phyloP scores from a whole-genome alignment of 1,284 basidiomycete species.

The Neolentinus lepideus region DNA sequence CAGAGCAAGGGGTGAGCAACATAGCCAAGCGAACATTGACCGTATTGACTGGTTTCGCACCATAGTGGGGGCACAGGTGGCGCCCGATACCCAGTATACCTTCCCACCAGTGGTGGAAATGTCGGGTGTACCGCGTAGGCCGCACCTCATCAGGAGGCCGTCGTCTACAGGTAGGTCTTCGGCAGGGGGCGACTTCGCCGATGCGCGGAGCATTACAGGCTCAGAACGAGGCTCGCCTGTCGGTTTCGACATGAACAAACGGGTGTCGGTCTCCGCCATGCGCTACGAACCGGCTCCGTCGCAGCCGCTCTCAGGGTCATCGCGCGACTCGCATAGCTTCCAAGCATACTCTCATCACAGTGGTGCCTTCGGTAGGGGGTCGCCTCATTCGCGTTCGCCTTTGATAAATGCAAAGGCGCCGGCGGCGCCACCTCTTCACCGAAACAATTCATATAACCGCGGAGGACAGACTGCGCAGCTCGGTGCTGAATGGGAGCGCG shows the following conservation, averaged over 20 bases:
- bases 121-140: not conserved
- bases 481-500: not conserved
- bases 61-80: not conserved
- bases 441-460: not conserved
- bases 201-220: not conserved
- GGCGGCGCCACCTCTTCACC: not conserved
- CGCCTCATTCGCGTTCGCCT: not conserved
- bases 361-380: not conserved
- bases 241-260: constrained; percentile 1
- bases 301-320: not conserved
- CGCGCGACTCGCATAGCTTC: not conserved
- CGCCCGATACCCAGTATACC: not conserved
- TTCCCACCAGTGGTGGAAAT: constrained; percentile 2
- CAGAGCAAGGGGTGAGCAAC: not conserved
- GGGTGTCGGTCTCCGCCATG: constrained; percentile 8
- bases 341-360: not conserved
- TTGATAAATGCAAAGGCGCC: not conserved
- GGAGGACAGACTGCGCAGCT: not conserved
- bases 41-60: not conserved
- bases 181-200: not conserved
- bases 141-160: not conserved
- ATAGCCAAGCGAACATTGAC: not conserved
- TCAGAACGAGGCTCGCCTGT: constrained; percentile 1
- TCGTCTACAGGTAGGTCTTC: constrained; percentile 1
- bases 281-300: constrained; percentile 6